Conservation (phyloP, 495 filamentous ascomycete genomes). For the Tuber calosporum region DNA sequence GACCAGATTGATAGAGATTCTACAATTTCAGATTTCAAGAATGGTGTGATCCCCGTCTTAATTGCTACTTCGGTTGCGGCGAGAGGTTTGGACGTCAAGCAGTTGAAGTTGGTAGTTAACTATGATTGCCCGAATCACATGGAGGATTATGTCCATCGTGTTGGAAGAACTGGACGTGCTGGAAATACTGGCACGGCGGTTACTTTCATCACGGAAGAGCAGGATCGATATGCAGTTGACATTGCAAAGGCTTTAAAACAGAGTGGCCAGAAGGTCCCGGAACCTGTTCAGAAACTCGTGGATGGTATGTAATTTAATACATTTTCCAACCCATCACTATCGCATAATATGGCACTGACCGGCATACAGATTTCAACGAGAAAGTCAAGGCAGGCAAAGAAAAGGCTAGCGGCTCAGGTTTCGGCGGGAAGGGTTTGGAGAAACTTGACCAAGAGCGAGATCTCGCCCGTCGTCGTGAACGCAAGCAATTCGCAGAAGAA, state of each 20-base stretch:
- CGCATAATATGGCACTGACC: background rate
- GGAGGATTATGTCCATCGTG: constrained; percentile 96
- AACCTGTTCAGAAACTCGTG: constrained; percentile 58
- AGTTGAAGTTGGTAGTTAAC: constrained; percentile 92
- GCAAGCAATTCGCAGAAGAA: constrained; percentile 81
- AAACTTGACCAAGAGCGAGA: constrained; percentile 85
- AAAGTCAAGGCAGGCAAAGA: constrained; percentile 90
- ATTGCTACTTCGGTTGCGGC: constrained; percentile 95
- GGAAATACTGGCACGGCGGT: constrained; percentile 92
- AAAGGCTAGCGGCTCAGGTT: constrained; percentile 72
- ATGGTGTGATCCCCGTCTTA: constrained; percentile 77
- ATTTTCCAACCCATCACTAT: background rate
- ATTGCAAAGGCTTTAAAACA: constrained; percentile 91
- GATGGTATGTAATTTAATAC: constrained; percentile 42
- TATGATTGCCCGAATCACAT: constrained; percentile 94
- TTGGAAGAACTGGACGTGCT: constrained; percentile 87
- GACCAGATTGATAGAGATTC: constrained; percentile 94
- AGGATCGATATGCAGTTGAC: constrained; percentile 81
- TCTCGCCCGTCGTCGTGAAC: constrained; percentile 70
- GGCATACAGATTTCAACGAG: constrained; percentile 54
- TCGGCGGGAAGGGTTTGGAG: constrained; percentile 91
- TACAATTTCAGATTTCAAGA: constrained; percentile 91
- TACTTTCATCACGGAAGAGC: constrained; percentile 84
- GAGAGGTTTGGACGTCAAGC: constrained; percentile 91
- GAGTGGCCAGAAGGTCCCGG: constrained; percentile 74